Evolutionary conservation across 192 early-diverging fungal genomes (phyloP), one percentile per base, ranked within the genome.

Genomic region (Rhizoclosmatium globosum): DNA sequence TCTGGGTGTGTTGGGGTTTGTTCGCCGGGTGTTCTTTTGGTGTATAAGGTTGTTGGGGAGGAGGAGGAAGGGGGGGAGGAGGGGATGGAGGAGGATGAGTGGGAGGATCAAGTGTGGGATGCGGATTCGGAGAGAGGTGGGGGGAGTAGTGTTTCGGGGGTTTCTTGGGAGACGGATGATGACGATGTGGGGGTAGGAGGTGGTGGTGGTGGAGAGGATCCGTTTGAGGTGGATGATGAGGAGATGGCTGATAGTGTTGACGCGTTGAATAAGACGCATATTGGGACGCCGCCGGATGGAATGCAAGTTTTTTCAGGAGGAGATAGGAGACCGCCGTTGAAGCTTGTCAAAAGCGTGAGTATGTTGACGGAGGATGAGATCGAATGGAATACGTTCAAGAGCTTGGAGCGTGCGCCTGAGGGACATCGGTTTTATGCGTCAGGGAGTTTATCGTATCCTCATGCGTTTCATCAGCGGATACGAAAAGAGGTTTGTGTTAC

Each of bases 41-140:
- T 74, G 50, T 85, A 88, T 19, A 73, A 81, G 19, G 85, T 83
- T 1, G 84, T 84, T 46, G 88, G 83, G 2, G 80, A 82, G 23
- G 81, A 76, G 11, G 60, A 62, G 9, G 60, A 39, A 0, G 60
- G 60, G 23, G 23, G 38, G 9, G 7, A 21, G 15, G 60, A 7
- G 13, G 76, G 78, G 1, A 66, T 79, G 0, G 65, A 72, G 69
- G 68, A 64, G 45, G 56, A 56, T 64, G 82, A 80, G 15, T 42
- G 73, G 78, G 64, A 69, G 68, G 23, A 7, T 7, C 19, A 62
- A 21, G 70, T 74, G 7, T 53, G 56, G 50, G 72, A 44, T 19
- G 81, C 68, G n/a, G 72, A 38, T 60, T 39, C 71, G 4, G 79
- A 50, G 2, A 70, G 82, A 46, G 58, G 42, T 4, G 84, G 4